phyloP scores from a whole-genome alignment of 1,284 basidiomycete species.

The Somion occarium region DNA sequence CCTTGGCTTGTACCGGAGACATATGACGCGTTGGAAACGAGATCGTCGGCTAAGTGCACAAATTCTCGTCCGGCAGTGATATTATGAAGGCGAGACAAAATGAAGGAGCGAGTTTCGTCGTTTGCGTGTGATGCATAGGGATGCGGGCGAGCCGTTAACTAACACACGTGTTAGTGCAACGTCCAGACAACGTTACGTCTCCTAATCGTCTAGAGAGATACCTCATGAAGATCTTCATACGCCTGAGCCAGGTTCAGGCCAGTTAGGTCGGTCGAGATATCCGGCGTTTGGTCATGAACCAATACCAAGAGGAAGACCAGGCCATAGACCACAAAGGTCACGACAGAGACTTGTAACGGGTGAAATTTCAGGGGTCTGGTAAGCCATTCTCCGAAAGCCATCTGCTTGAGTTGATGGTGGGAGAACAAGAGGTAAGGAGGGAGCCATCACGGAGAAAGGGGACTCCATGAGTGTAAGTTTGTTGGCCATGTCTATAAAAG shows the following conservation, averaged over 20 bases:
- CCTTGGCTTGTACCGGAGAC: constrained; percentile 21
- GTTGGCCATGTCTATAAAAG: no score
- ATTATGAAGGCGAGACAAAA: constrained; percentile 48
- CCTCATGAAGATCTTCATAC: constrained; percentile 56
- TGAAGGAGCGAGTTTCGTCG: constrained; percentile 54
- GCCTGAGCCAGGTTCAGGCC: constrained; percentile 56
- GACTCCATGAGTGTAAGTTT: no score
- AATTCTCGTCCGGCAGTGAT: constrained; percentile 38
- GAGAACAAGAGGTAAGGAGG: no score
- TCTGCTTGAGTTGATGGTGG: no score
- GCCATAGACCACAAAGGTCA: constrained; percentile 48
- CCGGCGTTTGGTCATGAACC: constrained; percentile 48
- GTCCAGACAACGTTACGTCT: not conserved
- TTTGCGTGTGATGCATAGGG: constrained; percentile 76
- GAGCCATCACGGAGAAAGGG: no score
- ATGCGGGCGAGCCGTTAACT: constrained; percentile 68
- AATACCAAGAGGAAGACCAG: constrained; percentile 49
- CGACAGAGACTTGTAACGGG: constrained; percentile 42
- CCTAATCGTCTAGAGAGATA: constrained; percentile 21
- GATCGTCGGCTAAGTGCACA: constrained; percentile 52
- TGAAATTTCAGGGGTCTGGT: constrained; percentile 21
- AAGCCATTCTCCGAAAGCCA: constrained; percentile 8
- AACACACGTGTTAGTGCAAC: constrained; percentile 4
- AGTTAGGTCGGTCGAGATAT: constrained; percentile 39
- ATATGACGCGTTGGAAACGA: constrained; percentile 55